Percentiles rank a stretch among this genome's conserved stretches.
Evolutionary conservation across 2,329 filamentous ascomycete genomes (phyloP).

Genomic region (Leptographium lundbergii): DNA sequence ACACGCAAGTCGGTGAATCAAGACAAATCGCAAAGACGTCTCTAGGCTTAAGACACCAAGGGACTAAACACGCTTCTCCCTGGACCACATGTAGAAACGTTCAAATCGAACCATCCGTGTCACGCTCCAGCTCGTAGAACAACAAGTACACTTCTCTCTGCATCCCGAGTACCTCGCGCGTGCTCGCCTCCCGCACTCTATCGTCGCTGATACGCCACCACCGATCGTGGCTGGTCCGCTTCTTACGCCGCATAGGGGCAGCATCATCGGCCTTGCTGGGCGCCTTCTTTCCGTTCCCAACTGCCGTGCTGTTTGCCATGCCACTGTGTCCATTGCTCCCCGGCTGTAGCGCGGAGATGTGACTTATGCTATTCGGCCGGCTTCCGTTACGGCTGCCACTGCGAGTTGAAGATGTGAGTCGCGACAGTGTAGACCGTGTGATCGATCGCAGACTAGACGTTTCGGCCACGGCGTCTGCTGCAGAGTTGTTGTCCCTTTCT

Average conservation of each 20-base stretch:
- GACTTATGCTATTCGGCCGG: neutral
- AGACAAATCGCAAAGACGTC: neutral
- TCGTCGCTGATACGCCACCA: constrained; percentile 99
- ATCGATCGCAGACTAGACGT: constrained; percentile 42
- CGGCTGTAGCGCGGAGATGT: neutral
- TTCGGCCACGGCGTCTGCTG: constrained; percentile 30
- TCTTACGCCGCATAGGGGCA: constrained; percentile 15
- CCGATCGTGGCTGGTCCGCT: constrained; percentile 49
- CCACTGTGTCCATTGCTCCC: constrained; percentile 1
- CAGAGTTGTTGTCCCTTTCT: constrained; percentile 16
- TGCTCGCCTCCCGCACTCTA: constrained; percentile 90
- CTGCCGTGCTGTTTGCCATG: neutral
- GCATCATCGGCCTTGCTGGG: neutral
- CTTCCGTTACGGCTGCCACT: constrained; percentile 19
- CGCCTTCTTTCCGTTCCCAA: neutral
- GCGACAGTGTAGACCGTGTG: constrained; percentile 40
- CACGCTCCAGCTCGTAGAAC: constrained; percentile 75
- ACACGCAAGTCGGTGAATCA: neutral
- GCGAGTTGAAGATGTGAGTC: constrained; percentile 25
- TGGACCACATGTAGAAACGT: neutral
- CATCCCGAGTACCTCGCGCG: constrained; percentile 80
- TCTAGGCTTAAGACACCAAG: neutral
- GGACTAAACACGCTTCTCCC: neutral
- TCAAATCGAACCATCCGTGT: neutral
- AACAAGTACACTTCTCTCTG: constrained; percentile 91